phyloP scores from a whole-genome alignment of 1,284 basidiomycete species.

The Ceratobasidium sp. region DNA sequence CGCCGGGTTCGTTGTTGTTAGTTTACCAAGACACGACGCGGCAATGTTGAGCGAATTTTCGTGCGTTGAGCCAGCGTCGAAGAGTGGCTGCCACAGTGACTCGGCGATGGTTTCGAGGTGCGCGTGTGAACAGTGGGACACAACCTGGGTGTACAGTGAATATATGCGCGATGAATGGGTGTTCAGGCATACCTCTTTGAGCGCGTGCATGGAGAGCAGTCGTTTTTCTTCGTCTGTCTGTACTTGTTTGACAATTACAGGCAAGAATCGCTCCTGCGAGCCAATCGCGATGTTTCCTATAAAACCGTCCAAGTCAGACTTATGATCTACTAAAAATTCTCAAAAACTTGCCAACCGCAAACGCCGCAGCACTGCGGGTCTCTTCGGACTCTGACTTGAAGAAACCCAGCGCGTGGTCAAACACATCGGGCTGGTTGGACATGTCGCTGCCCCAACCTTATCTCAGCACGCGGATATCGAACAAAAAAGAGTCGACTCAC shows the following conservation, averaged over 20 bases:
- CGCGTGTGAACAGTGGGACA: constrained; percentile 85
- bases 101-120: constrained; percentile 89
- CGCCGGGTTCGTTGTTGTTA: constrained; percentile 89
- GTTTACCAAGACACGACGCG: constrained; percentile 94
- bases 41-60: constrained; percentile 94
- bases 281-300: constrained; percentile 94
- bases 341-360: constrained; percentile 77
- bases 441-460: constrained; percentile 70
- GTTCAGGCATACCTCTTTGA: constrained; percentile 78
- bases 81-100: constrained; percentile 88
- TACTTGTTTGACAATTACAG: constrained; percentile 84
- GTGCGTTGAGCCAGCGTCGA: constrained; percentile 84
- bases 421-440: constrained; percentile 78
- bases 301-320: not conserved
- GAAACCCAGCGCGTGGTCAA: constrained; percentile 75
- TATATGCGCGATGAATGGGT: not conserved
- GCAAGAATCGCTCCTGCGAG: constrained; percentile 85
- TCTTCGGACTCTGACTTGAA: constrained; percentile 85
- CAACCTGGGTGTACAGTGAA: constrained; percentile 67
- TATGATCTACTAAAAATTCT: not conserved
- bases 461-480: not conserved
- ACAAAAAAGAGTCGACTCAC: constrained; percentile 59
- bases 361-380: constrained; percentile 86
- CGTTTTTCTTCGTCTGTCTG: constrained; percentile 81
- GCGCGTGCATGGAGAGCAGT: constrained; percentile 85